Evolutionary conservation across 1,284 basidiomycete species (phyloP).

Genomic region (Austroboletus rostrupii): DNA sequence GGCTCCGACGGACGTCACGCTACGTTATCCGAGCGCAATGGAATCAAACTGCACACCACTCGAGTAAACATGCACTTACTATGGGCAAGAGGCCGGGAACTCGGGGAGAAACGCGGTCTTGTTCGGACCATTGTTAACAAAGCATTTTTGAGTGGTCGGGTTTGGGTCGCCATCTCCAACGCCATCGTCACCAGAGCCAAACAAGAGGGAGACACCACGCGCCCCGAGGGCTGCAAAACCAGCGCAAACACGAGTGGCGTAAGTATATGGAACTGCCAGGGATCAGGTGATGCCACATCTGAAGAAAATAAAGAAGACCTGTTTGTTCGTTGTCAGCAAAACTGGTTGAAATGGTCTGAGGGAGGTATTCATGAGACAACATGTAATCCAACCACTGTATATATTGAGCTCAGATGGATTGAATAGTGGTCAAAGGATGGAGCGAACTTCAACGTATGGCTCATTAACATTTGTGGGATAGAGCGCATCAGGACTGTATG

Average conservation of each 20-base stretch:
- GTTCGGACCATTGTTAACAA: constrained; percentile 57
- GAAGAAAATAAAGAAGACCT: constrained; percentile 30
- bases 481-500: constrained; percentile 48
- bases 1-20: constrained; percentile 60
- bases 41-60: neutral
- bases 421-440: constrained; percentile 36
- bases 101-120: constrained; percentile 51
- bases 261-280: constrained; percentile 53
- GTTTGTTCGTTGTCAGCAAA: constrained; percentile 69
- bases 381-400: constrained; percentile 62
- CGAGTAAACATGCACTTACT: constrained; percentile 19
- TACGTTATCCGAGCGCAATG: constrained; percentile 8
- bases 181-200: constrained; percentile 64
- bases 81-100: constrained; percentile 51
- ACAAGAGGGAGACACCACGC: constrained; percentile 59
- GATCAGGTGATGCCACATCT: neutral
- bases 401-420: constrained; percentile 11
- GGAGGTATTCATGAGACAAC: constrained; percentile 32
- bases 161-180: constrained; percentile 58
- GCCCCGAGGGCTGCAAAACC: constrained; percentile 57
- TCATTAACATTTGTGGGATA: constrained; percentile 53
- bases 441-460: constrained; percentile 40
- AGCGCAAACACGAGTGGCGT: constrained; percentile 58
- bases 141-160: constrained; percentile 49
- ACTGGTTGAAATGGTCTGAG: constrained; percentile 25